Evolutionary conservation across 179 eudicot species (phyloP).

Genomic region (Nepenthes alata): DNA sequence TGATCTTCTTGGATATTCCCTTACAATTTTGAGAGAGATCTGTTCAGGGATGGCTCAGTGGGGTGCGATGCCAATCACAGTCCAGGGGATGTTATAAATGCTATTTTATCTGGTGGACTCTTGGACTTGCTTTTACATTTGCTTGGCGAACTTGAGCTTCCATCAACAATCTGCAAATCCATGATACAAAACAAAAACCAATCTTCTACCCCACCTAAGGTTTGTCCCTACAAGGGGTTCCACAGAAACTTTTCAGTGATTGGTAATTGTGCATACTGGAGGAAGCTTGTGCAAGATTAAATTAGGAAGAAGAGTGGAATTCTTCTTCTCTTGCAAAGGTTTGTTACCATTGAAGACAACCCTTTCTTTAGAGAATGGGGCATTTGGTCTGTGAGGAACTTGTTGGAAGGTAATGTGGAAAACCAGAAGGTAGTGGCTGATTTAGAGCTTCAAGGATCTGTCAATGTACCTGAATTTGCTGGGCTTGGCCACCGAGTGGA

Average conservation of each 20-base stretch:
- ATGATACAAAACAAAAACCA: constrained; percentile 20
- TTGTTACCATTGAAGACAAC: constrained; percentile 73
- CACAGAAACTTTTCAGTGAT: constrained; percentile 65
- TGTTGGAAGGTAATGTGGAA: constrained; percentile 57
- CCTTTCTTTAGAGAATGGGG: constrained; percentile 94
- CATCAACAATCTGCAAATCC: constrained; percentile 53
- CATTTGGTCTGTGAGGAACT: constrained; percentile 51
- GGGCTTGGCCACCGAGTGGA: constrained; percentile 62
- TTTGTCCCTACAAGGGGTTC: constrained; percentile 73
- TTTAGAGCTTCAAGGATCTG: constrained; percentile 74
- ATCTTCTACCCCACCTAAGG: constrained; percentile 19
- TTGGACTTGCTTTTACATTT: constrained; percentile 51
- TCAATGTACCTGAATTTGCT: constrained; percentile 59
- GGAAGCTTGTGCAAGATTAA: constrained; percentile 64
- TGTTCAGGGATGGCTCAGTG: constrained; percentile 29
- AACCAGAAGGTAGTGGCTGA: constrained; percentile 49
- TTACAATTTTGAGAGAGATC: constrained; percentile 56
- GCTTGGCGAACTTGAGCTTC: constrained; percentile 70
- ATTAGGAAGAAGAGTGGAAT: constrained; percentile 53
- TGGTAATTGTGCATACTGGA: constrained; percentile 49
- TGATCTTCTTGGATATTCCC: constrained; percentile 65
- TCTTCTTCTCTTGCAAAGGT: constrained; percentile 56
- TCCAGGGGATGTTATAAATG: constrained; percentile 20
- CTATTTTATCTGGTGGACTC: constrained; percentile 43
- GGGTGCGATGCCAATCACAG: constrained; percentile 9